These are phyloP conservation scores for Talaromyces sp. DNA, from an alignment of 2,329 filamentous ascomycete species.

Conservation along the genomic window DNA sequence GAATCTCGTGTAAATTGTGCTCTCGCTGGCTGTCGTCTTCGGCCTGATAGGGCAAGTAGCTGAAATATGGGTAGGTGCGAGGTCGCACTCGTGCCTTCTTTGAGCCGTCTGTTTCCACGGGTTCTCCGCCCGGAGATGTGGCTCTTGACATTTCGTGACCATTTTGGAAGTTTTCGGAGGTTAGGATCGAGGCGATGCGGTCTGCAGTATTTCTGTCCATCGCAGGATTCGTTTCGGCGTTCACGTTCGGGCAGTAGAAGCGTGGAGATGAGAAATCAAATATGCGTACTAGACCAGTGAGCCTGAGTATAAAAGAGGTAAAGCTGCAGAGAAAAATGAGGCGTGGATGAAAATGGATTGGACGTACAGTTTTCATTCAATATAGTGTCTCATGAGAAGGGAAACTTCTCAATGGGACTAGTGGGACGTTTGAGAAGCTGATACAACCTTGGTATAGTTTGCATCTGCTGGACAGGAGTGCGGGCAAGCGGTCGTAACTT, in stretches of 20 bases:
- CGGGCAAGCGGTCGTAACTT: not conserved
- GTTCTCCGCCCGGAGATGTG: slow-evolving; percentile 69
- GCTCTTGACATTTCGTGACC: slow-evolving; percentile 75
- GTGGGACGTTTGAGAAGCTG: not conserved
- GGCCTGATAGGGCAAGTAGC: slow-evolving; percentile 81
- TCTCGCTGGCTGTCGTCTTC: slow-evolving; percentile 78
- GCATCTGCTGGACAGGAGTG: not conserved
- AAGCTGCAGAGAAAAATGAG: not conserved
- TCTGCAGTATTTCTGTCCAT: slow-evolving; percentile 36
- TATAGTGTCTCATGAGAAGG: slow-evolving; percentile 1
- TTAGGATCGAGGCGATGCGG: slow-evolving; percentile 29
- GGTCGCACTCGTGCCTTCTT: slow-evolving; percentile 69
- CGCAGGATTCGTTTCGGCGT: slow-evolving; percentile 19
- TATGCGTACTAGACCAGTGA: not conserved
- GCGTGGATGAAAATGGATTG: not conserved
- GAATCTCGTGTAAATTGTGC: slow-evolving; percentile 75
- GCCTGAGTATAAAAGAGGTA: not conserved
- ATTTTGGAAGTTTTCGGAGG: slow-evolving; percentile 39
- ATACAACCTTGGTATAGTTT: not conserved
- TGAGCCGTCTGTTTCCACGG: slow-evolving; percentile 48
- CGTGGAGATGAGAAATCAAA: slow-evolving; percentile 8
- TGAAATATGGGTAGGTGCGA: slow-evolving; percentile 89
- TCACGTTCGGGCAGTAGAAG: not conserved
- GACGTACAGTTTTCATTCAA: slow-evolving; percentile 4
- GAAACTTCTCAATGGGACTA: slow-evolving; percentile 5